These are phyloP conservation scores for Pascua guehoae DNA, from an alignment of 1,284 basidiomycete genomes.

Conservation along the genomic window DNA sequence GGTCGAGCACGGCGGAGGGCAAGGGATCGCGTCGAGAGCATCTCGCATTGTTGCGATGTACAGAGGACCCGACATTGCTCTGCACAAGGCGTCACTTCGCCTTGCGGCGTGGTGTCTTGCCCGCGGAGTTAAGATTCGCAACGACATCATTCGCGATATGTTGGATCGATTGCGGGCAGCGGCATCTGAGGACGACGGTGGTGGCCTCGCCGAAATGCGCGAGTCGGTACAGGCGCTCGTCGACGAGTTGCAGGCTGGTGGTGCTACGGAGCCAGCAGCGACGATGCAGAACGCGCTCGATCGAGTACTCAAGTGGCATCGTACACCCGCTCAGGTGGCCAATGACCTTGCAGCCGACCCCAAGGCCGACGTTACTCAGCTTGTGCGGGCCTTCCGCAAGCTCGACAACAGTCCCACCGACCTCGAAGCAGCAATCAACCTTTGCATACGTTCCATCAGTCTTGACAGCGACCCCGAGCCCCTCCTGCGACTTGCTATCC, in stretches of 20 bases:
- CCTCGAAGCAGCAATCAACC: conserved; percentile 9
- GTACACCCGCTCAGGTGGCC: not conserved
- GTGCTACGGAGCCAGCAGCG: conserved; percentile 6
- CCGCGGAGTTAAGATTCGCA: conserved; percentile 7
- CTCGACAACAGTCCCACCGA: conserved; percentile 1
- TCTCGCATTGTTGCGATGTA: conserved; percentile 6
- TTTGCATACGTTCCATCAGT: conserved; percentile 8
- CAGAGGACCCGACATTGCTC: not conserved
- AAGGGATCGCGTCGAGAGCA: conserved; percentile 9
- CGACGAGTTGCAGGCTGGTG: conserved; percentile 10
- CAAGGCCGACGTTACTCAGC: not conserved
- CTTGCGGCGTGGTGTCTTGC: conserved; percentile 18
- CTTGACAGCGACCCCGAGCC: conserved; percentile 3
- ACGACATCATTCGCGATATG: not conserved
- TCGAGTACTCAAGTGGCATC: not conserved
- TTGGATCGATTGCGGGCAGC: conserved; percentile 9
- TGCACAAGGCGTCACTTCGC: conserved; percentile 6
- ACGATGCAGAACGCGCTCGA: conserved; percentile 12
- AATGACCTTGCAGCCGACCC: not conserved
- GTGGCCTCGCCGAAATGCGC: not conserved
- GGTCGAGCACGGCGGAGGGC: conserved; percentile 18
- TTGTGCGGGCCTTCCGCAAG: not conserved
- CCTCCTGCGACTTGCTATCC: not conserved
- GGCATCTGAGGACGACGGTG: not conserved
- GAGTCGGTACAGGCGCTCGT: conserved; percentile 3